These are phyloP conservation scores for Brassica carinata DNA, from an alignment of 345 rosid species.

Conservation along the genomic window DNA sequence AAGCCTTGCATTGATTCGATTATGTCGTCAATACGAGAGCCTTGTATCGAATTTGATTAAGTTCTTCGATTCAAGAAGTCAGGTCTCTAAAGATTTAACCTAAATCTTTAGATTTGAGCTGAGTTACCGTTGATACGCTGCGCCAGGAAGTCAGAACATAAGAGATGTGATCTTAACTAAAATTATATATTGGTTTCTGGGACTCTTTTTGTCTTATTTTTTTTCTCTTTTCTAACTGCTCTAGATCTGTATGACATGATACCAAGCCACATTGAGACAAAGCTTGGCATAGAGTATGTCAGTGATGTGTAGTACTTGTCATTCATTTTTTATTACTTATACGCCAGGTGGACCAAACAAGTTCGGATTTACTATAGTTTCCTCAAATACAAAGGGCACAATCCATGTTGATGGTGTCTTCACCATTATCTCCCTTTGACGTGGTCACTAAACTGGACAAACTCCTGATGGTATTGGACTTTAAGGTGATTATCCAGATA, in stretches of 20 bases:
- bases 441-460: slow-evolving; percentile 72
- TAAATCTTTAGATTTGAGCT: no score
- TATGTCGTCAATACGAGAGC: no score
- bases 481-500: slow-evolving; percentile 56
- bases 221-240: slow-evolving; percentile 19
- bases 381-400: slow-evolving; percentile 58
- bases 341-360: slow-evolving; percentile 71
- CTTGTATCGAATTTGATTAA: no score
- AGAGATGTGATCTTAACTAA: no score
- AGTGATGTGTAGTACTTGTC: neutral
- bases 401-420: slow-evolving; percentile 86
- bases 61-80: no score
- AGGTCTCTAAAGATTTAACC: no score
- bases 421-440: slow-evolving; percentile 78
- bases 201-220: neutral
- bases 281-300: slow-evolving; percentile 86
- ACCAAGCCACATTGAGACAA: slow-evolving; percentile 71
- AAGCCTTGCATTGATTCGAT: no score
- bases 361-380: slow-evolving; percentile 67
- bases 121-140: no score
- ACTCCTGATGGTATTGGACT: slow-evolving; percentile 57
- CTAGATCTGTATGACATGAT: slow-evolving; percentile 71
- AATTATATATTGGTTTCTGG: no score
- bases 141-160: slow-evolving; percentile 16
- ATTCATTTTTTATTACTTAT: neutral